Percentiles rank a stretch among this genome's conserved stretches.
phyloP scores from a whole-genome alignment of 192 early-diverging fungal species.

The Paraglomus brasilianum region DNA sequence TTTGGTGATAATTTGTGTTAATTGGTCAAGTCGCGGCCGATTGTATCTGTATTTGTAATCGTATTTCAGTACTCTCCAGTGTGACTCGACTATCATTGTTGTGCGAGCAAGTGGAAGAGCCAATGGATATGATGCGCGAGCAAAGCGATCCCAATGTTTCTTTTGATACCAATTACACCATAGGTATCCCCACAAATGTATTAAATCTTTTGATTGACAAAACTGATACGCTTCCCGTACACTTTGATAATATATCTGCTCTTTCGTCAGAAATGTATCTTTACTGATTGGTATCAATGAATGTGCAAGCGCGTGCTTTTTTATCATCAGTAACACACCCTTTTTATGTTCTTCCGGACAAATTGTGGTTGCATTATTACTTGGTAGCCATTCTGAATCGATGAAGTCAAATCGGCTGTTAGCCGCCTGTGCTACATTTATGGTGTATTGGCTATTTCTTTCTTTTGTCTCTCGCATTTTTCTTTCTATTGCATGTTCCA shows the following conservation, averaged over 20 bases:
- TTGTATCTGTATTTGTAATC: no score
- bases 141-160: background rate
- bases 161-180: conserved; percentile 3
- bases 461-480: background rate
- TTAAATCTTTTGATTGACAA: conserved; percentile 1
- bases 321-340: background rate
- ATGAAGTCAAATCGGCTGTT: conserved; percentile 10
- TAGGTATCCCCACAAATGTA: background rate
- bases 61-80: no score
- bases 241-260: background rate
- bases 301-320: conserved; percentile 7
- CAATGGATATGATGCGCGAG: background rate
- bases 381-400: background rate
- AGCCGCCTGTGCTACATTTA: background rate
- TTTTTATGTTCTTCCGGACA: background rate
- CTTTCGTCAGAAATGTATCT: conserved; percentile 1
- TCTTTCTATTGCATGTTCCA: conserved; percentile 14
- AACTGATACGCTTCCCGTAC: conserved; percentile 4
- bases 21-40: no score
- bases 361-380: background rate
- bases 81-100: no score
- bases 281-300: background rate
- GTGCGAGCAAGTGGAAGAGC: no score
- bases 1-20: no score
- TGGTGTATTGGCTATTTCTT: background rate